Conservation (phyloP, 805 yeast species). For the Spathaspora arborariae region DNA sequence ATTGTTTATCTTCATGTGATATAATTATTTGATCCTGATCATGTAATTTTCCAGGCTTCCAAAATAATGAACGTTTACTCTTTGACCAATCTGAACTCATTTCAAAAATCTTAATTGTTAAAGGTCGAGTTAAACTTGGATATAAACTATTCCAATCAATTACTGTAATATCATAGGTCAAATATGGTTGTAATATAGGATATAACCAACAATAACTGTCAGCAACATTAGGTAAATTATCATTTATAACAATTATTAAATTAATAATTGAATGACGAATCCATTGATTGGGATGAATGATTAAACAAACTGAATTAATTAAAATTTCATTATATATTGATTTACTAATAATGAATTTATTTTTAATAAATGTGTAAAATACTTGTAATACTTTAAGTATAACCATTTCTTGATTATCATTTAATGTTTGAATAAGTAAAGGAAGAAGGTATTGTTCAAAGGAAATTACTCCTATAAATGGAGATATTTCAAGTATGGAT, state of each 20-base stretch:
- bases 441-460: constrained; percentile 89
- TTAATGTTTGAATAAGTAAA: constrained; percentile 72
- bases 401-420: constrained; percentile 81
- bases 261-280: constrained; percentile 66
- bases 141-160: constrained; percentile 64
- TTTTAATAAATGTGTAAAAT: constrained; percentile 28
- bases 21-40: constrained; percentile 15
- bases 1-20: constrained; percentile 62
- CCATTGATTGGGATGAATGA: constrained; percentile 86
- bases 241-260: constrained; percentile 59
- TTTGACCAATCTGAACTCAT: constrained; percentile 69
- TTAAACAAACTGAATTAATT: constrained; percentile 43
- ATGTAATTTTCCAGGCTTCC: constrained; percentile 35
- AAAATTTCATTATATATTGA: constrained; percentile 34
- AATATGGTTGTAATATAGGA: constrained; percentile 73
- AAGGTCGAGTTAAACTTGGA: constrained; percentile 64
- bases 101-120: constrained; percentile 62
- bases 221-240: constrained; percentile 57
- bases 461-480: constrained; percentile 76
- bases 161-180: constrained; percentile 71
- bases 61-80: constrained; percentile 63
- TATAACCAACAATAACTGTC: constrained; percentile 80
- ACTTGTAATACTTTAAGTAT: constrained; percentile 61
- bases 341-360: constrained; percentile 29
- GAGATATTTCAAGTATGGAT: constrained; percentile 68